Base-by-base conservation (phyloP, 2,329 filamentous ascomycete genomes). In the Diplodia intermedia region DNA sequence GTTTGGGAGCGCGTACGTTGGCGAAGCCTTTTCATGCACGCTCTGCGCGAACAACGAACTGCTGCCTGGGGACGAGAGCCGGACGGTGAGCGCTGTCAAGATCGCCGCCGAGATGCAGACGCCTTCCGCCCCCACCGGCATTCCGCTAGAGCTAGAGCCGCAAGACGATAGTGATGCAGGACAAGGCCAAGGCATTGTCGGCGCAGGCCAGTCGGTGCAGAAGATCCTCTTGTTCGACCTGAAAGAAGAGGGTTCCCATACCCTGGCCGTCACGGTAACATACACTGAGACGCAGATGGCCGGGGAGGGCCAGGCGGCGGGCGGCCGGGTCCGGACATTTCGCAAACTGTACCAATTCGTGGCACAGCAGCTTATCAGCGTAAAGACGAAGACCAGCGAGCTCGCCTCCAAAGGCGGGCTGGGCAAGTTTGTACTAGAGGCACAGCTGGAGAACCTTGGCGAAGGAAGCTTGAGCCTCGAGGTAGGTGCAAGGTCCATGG, bases 101-200 rank as follows among this genome's bases (percentile, higher is more conserved):
- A 92, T 98, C 73, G 88, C 91, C 67, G 95, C 94, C 0, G 94
- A 97, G 80, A 96, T 99, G 90, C 96, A 98, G 82, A 97, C 94
- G 0, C 94, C 95, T 0, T 89, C 90, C 3, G 88, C 90, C 67
- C 88, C 89, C 38, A 84, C 75, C 2, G 81, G 81, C 3, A 74
- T 93, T 2, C 80, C 86, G 2, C 83, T 97, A n/a, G 81, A 86
- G 20, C 79, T 87, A 5, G 38, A 63, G 26, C 66, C 66, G 18
- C 47, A 53, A 18, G 52, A 52, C 7, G 52, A 36, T 4, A 23
- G 18, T 15, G 33, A 55, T 12, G 20, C 38, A 2, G 56, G 68
- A 18, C 78, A 80, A 1, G 78, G 68, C n/a, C 78, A 80, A 1
- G 78, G 80, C 4, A 52, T 14, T 20, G 29, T 63, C 47, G 88